Evolutionary conservation across 2,329 filamentous ascomycete genomes (phyloP), one percentile per base, ranked within the genome.

Genomic region (Chalara sp.): DNA sequence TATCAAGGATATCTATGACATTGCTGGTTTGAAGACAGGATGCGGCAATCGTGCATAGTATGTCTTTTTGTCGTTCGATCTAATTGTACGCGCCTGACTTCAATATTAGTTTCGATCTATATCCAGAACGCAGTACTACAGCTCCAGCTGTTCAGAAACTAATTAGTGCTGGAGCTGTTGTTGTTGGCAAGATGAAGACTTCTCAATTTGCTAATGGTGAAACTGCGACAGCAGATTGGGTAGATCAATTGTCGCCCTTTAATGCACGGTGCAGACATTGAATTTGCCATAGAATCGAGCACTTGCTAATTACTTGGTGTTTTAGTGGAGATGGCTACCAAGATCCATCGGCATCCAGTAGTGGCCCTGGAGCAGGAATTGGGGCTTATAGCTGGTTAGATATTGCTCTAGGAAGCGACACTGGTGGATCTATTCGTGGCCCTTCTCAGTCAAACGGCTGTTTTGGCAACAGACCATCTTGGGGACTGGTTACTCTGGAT

Each of bases 1-100:
- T 0, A 71, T 85, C 49, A 86, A 86, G 62, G 83, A 86, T 56
- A 79, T 83, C 44, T 81, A 74, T 58, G 71, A 81, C 54, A 64
- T 84, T 39, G 71, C 73, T 28, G 83, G 83, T 1, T 63, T 83
- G 0, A 71, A 72, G 10, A 83, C 78, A 0, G 72, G 72, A 1
- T 70, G 76, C 32, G 83, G 81, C 0, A 84, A 80, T 49, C 69
- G 77, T 32, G 76, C 80, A 1, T 86, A 76, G 21, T 21, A 21
- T 21, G 21, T 21, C 21, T 3, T 21, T 3, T 2, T 21, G 21
- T 21, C 21, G 21, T 21, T 21, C 21, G 21, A 21, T 21, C 21
- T 2, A 21, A 21, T 21, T 21, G 21, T 21, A 21, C 21, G 3
- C 21, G 21, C 21, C 21, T 21, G 3, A 21, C 21, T 21, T 21